Evolutionary conservation across 1,139 yeast genomes (phyloP).

Genomic region (Hanseniaspora sp.): DNA sequence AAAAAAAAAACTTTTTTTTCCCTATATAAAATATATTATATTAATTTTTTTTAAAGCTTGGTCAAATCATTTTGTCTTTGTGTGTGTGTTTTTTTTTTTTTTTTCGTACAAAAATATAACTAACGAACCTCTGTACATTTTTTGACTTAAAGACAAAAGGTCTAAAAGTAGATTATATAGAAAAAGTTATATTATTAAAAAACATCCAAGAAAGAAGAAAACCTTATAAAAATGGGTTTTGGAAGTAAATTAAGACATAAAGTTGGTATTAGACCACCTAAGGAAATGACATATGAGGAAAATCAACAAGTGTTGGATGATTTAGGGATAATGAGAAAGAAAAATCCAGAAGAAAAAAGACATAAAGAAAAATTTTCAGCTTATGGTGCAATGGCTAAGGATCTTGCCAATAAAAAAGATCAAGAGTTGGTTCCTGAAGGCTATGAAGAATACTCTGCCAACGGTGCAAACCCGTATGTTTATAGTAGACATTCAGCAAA

Average conservation of each 20-base stretch:
- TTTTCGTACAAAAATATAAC: too few relatives aligned
- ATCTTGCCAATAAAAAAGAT: slow-evolving; percentile 30
- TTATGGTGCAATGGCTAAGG: slow-evolving; percentile 50
- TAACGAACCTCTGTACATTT: too few relatives aligned
- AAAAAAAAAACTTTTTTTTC: background rate
- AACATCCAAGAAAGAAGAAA: too few relatives aligned
- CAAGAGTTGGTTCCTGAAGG: slow-evolving; percentile 39
- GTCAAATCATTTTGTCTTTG: too few relatives aligned
- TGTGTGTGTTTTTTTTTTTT: too few relatives aligned
- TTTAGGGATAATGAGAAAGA: slow-evolving; percentile 41
- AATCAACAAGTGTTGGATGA: slow-evolving; percentile 42
- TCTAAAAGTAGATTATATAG: too few relatives aligned
- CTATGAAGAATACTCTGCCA: slow-evolving; percentile 24
- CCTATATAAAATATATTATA: background rate
- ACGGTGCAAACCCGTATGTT: slow-evolving; percentile 1
- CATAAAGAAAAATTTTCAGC: slow-evolving; percentile 51
- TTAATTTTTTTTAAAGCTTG: too few relatives aligned
- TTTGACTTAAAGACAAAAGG: too few relatives aligned
- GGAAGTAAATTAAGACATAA: slow-evolving; percentile 31
- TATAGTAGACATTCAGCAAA: slow-evolving; percentile 3
- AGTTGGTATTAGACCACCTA: slow-evolving; percentile 44
- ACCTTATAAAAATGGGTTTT: slow-evolving; percentile 13
- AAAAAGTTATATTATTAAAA: too few relatives aligned
- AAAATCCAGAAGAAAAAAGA: slow-evolving; percentile 33
- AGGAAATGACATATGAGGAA: slow-evolving; percentile 51